These are phyloP conservation scores for Haematococcus sp. DNA, from an alignment of 139 green algal genomes.

Conservation along the genomic window DNA sequence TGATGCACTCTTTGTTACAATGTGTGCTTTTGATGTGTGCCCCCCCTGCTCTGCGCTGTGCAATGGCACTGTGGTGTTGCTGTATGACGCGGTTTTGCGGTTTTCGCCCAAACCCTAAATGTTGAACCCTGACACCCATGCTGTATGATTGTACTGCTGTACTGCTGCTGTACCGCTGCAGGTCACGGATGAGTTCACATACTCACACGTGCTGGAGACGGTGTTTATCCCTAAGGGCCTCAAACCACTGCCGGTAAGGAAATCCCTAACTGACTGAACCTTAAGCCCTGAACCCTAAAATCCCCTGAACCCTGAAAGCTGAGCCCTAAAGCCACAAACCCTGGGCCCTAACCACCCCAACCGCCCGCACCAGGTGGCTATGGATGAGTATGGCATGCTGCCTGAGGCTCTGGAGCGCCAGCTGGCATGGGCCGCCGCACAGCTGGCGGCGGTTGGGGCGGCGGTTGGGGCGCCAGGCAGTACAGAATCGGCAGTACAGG, in stretches of 20 bases:
- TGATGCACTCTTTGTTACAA: no score
- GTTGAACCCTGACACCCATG: no score
- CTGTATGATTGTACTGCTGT: no score
- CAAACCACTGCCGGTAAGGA: slow-evolving; percentile 27
- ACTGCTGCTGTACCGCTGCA: slow-evolving; percentile 47
- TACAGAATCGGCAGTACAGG: no score
- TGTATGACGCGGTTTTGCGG: no score
- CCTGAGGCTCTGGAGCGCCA: slow-evolving; percentile 37
- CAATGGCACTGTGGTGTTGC: no score
- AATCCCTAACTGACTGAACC: background rate
- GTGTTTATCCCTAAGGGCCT: slow-evolving; percentile 53
- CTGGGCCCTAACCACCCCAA: background rate
- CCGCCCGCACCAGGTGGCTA: background rate
- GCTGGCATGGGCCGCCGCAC: slow-evolving; percentile 10
- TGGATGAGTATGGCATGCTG: slow-evolving; percentile 56
- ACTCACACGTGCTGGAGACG: slow-evolving; percentile 58
- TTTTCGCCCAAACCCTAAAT: no score
- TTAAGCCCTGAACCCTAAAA: background rate
- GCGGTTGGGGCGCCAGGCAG: no score
- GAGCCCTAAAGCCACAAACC: no score
- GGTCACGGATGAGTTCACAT: slow-evolving; percentile 68
- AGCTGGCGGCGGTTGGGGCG: no score
- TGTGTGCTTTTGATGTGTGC: no score
- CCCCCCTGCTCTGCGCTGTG: no score
- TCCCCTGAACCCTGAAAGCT: background rate